Evolutionary conservation across 176 grass and related monocot species (phyloP), one percentile per base, ranked within the genome.

Genomic region (Areca catechu): DNA sequence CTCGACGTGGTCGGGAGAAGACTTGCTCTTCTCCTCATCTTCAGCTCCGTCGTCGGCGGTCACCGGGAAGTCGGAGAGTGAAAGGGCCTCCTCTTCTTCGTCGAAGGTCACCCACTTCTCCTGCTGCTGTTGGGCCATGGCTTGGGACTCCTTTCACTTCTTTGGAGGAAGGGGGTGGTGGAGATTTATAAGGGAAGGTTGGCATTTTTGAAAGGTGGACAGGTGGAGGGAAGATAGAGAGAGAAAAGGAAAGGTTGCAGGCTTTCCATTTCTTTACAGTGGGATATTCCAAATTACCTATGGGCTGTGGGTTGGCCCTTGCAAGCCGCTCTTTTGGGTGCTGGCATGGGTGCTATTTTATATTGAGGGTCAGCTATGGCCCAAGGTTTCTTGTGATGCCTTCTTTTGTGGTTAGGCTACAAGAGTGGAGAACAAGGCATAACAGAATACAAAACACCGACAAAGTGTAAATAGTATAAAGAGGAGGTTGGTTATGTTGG

Each of bases 11-110:
- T 68, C 76, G 34, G 34, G 10, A 43, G 49, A 4, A 5, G 78
- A 7, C 48, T 20, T 43, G 7, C 34, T 43, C 1, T 49, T 43
- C 34, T 49, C 18, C 43, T 25, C 29, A 49, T 62, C 18, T 58
- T 4, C 55, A 63, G 64, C 0, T 29, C 53, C 18, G 60, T n/a
- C 53, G 67, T n/a, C 53, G 67, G 57, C 0, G 66, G 61, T 17
- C 18, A 37, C 21, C 6, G 78, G 71, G 4, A 81, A 27, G 20
- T 81, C 71, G 47, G 49, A 70, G 19, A 66, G 66, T 21, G 78
- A 81, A 20, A 74, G 27, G 61, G 65, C 58, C 22, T 75, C 71
- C 16, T 68, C 77, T 10, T 71, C 28, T 3, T 70, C 75, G 15
- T 61, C 34, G 34, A 65, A 43, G 27, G 53, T 18, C 19, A 72